Evolutionary conservation across 306 rosid species (phyloP), one percentile per base, ranked within the genome.

Genomic region (Vicia faba): DNA sequence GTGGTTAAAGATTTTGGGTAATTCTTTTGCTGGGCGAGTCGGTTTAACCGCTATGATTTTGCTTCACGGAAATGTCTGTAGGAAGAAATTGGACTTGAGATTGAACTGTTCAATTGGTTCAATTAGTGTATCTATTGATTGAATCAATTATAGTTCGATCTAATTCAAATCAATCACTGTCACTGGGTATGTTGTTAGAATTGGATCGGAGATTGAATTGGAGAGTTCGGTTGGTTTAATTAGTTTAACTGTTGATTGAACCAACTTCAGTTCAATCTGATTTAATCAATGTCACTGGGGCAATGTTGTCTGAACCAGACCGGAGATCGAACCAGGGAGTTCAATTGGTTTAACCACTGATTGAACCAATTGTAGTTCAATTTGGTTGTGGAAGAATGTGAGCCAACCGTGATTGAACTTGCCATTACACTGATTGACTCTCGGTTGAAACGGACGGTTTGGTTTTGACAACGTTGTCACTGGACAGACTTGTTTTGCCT

Each of bases 1-100:
- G 66, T 61, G 29, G 10, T 28, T 62, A 8, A 33, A 31, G 33
- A 44, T 53, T 76, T 62, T 40, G 11, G 31, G 48, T 71, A 10
- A 28, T 53, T 35, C 56, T 62, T 63, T 43, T 45, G 50, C 9
- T 50, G 39, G 11, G 29, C 57, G 11, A 14, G 26, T 10, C 13
- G 1, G 38, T 33, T 33, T 7, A 33, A 33, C 38, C 9, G 5
- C 36, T 31, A 6, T 31, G 36, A 31, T 31, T 33, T 33, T 33
- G 38, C 36, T 31, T 31, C 36, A 31, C 38, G 9, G 38, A 7
- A 33, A 33, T 33, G 7, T 7, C 7, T 33, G 9, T 33, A 8
- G 38, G 1, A 33, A 33, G 38, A 33, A 33, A 6, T 33, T 33
- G 8, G 38, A 33, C 38, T 6, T 2, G 38, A 33, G 38, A 33